These are phyloP conservation scores for Microsporum audouinii DNA, from an alignment of 2,329 filamentous ascomycete species.

Conservation along the genomic window DNA sequence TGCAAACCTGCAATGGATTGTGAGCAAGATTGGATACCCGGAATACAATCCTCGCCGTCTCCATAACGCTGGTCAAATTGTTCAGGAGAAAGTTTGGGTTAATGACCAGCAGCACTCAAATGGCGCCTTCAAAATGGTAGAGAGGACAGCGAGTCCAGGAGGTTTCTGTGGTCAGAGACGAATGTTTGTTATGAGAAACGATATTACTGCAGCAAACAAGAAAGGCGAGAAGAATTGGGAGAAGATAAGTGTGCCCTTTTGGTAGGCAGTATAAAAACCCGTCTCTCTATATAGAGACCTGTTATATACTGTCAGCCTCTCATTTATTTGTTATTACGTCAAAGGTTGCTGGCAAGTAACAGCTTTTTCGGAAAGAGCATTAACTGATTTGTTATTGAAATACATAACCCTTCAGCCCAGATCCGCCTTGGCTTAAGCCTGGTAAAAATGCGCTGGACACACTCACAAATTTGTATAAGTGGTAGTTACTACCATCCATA, in stretches of 20 bases:
- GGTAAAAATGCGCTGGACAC: too few relatives aligned
- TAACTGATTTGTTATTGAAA: too few relatives aligned
- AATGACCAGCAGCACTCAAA: background rate
- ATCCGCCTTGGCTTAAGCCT: too few relatives aligned
- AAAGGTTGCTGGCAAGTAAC: too few relatives aligned
- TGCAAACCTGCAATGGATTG: constrained; percentile 11
- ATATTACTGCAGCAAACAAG: constrained; percentile 7
- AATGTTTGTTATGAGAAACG: constrained; percentile 11
- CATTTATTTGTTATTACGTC: too few relatives aligned
- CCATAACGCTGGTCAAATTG: constrained; percentile 3
- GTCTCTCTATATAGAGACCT: too few relatives aligned
- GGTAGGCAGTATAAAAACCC: background rate
- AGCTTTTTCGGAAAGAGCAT: too few relatives aligned
- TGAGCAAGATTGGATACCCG: constrained; percentile 11
- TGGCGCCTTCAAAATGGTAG: constrained; percentile 8
- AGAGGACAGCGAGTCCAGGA: background rate
- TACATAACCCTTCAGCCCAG: too few relatives aligned
- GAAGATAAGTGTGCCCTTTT: constrained; percentile 6
- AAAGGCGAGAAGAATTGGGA: constrained; percentile 10
- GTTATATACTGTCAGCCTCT: too few relatives aligned
- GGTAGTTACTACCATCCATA: too few relatives aligned
- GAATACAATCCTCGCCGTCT: constrained; percentile 12
- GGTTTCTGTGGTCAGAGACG: constrained; percentile 12
- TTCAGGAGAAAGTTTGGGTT: constrained; percentile 6
- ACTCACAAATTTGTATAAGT: too few relatives aligned